These are phyloP conservation scores for Phytophthora chlamydospora DNA, from an alignment of 352 stramenopile genomes.

Conservation along the genomic window DNA sequence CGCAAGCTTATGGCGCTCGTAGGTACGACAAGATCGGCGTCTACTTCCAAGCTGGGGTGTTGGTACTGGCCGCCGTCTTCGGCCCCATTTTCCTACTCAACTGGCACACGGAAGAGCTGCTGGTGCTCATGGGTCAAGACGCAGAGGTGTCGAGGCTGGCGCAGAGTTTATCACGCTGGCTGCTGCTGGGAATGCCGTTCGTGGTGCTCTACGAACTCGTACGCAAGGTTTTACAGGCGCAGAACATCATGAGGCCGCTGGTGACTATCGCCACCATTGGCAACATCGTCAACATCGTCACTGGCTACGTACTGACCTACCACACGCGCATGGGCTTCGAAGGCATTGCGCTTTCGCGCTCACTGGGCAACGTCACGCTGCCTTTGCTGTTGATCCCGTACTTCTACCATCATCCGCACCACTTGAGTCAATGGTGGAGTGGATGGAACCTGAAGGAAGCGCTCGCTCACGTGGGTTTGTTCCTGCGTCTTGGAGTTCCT, in stretches of 20 bases:
- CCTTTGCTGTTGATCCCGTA: conserved; percentile 57
- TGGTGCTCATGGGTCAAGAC: conserved; percentile 54
- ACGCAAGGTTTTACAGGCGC: conserved; percentile 78
- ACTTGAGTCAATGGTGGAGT: conserved; percentile 49
- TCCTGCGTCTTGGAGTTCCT: conserved; percentile 62
- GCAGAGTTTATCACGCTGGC: conserved; percentile 65
- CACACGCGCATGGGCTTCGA: conserved; percentile 75
- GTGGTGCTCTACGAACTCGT: conserved; percentile 84
- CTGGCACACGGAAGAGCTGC: conserved; percentile 56
- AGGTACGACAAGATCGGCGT: conserved; percentile 70
- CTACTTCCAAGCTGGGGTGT: conserved; percentile 73
- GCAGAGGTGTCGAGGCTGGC: conserved; percentile 56
- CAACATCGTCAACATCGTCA: conserved; percentile 68
- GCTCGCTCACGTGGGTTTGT: conserved; percentile 45
- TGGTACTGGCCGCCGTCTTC: conserved; percentile 58
- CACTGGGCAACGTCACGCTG: conserved; percentile 56
- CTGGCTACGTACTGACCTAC: conserved; percentile 75
- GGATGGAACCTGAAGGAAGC: conserved; percentile 62
- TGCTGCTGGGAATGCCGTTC: conserved; percentile 64
- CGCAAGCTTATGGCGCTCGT: conserved; percentile 67
- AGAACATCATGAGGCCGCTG: conserved; percentile 81
- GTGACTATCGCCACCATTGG: conserved; percentile 60
- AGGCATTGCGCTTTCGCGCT: conserved; percentile 70
- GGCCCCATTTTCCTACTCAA: conserved; percentile 64
- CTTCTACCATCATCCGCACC: conserved; percentile 47